phyloP scores from a whole-genome alignment of 108 stramenopile genomes.

The Pseudonitzschia multiseries region DNA sequence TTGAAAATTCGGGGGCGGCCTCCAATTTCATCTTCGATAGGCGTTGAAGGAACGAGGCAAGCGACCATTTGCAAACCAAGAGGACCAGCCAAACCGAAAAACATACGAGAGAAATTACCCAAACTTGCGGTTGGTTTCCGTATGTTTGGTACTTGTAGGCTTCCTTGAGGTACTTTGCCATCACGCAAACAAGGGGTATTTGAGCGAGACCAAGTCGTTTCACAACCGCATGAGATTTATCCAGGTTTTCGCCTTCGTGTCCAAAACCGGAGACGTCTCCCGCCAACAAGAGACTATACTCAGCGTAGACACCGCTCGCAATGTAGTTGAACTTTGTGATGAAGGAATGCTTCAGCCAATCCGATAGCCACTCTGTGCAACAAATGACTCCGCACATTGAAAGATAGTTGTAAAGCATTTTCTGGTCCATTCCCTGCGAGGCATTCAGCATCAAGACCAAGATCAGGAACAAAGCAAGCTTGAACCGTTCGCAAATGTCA shows the following conservation, averaged over 20 bases:
- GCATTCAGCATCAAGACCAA: slow-evolving; percentile 78
- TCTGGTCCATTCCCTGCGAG: slow-evolving; percentile 78
- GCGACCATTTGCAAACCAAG: slow-evolving; percentile 33
- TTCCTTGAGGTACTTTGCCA: slow-evolving; percentile 76
- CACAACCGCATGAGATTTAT: slow-evolving; percentile 92
- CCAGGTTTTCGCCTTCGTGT: slow-evolving; percentile 83
- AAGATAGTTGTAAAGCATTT: slow-evolving; percentile 66
- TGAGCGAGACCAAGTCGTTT: slow-evolving; percentile 91
- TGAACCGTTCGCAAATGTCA: slow-evolving; percentile 87
- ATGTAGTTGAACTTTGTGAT: slow-evolving; percentile 97
- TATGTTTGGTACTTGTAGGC: slow-evolving; percentile 62
- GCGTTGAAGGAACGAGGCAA: slow-evolving; percentile 35
- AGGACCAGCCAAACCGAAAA: slow-evolving; percentile 41
- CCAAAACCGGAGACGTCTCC: slow-evolving; percentile 89
- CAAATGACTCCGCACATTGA: slow-evolving; percentile 79
- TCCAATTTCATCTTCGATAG: slow-evolving; percentile 39
- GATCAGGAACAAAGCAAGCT: slow-evolving; percentile 76
- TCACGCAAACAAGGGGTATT: slow-evolving; percentile 91
- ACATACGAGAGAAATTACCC: slow-evolving; percentile 23
- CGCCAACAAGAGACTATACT: slow-evolving; percentile 83
- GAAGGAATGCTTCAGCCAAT: slow-evolving; percentile 97
- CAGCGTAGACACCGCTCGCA: slow-evolving; percentile 73
- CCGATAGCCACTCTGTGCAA: slow-evolving; percentile 83
- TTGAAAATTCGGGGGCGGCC: slow-evolving; percentile 42
- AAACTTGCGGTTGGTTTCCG: slow-evolving; percentile 23